Percentiles rank a stretch among this genome's conserved stretches.
phyloP scores from a whole-genome alignment of 257 asterid genomes.

The Plantago elongata region DNA sequence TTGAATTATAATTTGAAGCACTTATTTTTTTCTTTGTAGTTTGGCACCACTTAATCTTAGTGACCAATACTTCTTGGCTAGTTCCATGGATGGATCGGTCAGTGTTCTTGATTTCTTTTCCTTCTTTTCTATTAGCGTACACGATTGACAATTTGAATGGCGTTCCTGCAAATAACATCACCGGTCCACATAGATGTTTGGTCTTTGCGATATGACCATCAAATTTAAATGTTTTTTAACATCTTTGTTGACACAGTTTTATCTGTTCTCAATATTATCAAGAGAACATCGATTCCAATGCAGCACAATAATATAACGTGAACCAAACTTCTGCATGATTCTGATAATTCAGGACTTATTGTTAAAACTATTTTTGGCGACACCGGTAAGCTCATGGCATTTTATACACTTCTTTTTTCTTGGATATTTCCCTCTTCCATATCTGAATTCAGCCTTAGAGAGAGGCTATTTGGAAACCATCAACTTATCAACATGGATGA shows the following conservation, averaged over 20 bases:
- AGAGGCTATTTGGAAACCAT: neutral
- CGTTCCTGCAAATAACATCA: neutral
- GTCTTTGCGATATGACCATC: neutral
- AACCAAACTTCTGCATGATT: neutral
- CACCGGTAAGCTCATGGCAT: neutral
- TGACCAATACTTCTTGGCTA: conserved; percentile 83
- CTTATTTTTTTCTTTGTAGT: conserved; percentile 38
- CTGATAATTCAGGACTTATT: neutral
- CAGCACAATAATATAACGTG: neutral
- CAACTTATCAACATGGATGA: neutral
- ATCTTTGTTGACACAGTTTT: neutral
- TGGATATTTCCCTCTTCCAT: neutral
- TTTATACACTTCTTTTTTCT: neutral
- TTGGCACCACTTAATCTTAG: conserved; percentile 55
- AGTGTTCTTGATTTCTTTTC: conserved; percentile 32
- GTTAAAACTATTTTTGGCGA: neutral
- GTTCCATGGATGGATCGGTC: conserved; percentile 98
- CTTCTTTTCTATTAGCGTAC: conserved; percentile 4
- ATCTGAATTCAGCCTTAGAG: neutral
- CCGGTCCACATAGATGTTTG: neutral
- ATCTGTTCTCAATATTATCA: neutral
- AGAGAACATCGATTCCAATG: no score
- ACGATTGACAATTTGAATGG: conserved; percentile 10
- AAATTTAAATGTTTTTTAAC: neutral
- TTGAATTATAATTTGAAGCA: conserved; percentile 7